phyloP scores from a whole-genome alignment of 2,329 filamentous ascomycete genomes.

The Beauveria sp. region DNA sequence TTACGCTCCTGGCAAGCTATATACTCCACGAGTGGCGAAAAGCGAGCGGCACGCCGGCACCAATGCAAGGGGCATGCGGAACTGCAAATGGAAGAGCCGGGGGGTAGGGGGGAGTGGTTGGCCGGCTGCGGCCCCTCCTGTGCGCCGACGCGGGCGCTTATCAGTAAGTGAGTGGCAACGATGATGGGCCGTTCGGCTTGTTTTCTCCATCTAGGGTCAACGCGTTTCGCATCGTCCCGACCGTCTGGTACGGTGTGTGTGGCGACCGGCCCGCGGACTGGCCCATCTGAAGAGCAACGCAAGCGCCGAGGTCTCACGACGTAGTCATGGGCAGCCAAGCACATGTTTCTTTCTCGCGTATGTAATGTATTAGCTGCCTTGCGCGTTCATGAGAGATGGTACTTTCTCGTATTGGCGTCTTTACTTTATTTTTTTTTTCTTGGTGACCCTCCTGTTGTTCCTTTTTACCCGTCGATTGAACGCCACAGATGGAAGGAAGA shows the following conservation, averaged over 20 bases:
- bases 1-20: neutral
- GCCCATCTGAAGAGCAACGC: neutral
- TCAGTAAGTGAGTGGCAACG: neutral
- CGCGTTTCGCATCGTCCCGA: constrained; percentile 8
- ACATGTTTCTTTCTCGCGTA: neutral
- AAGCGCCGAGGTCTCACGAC: neutral
- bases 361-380: too few relatives aligned
- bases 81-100: neutral
- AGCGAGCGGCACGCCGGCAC: neutral
- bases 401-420: too few relatives aligned
- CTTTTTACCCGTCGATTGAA: neutral
- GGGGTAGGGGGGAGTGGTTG: neutral
- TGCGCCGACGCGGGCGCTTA: neutral
- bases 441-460: neutral
- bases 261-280: neutral
- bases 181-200: neutral
- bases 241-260: neutral
- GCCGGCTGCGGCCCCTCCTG: neutral
- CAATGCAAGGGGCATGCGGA: constrained; percentile 3
- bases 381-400: too few relatives aligned
- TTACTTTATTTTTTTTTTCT: neutral
- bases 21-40: neutral
- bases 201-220: neutral
- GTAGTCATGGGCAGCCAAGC: neutral
- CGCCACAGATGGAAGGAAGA: neutral